phyloP scores from a whole-genome alignment of 805 yeast species.

The Saccharomycopsis vini region DNA sequence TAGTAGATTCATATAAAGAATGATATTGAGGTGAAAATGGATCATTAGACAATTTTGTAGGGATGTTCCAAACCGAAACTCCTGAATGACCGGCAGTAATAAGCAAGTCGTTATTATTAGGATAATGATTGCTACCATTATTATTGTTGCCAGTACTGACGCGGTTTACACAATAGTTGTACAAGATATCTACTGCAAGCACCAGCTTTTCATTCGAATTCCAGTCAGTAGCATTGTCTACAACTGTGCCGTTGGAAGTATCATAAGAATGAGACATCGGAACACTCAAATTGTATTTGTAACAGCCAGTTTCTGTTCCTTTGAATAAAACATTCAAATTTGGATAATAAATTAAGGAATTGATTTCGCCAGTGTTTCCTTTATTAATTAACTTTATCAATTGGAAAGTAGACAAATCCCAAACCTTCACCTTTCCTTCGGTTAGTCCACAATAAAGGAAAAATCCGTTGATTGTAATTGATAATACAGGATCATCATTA shows the following conservation, averaged over 20 bases:
- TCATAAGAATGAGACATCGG: background rate
- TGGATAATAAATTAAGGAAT: constrained; percentile 47
- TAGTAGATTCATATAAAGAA: background rate
- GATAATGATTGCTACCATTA: background rate
- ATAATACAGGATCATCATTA: constrained; percentile 62
- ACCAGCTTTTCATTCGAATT: constrained; percentile 30
- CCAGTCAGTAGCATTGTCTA: constrained; percentile 67
- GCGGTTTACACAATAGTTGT: too few relatives aligned
- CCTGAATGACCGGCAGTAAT: constrained; percentile 18
- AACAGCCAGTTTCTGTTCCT: constrained; percentile 29
- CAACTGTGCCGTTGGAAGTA: constrained; percentile 31
- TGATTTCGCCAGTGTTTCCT: constrained; percentile 41
- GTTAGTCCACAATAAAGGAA: constrained; percentile 78
- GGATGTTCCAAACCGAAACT: constrained; percentile 17
- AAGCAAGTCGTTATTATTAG: constrained; percentile 9
- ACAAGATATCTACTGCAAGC: constrained; percentile 19
- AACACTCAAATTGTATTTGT: constrained; percentile 7
- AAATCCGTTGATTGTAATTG: constrained; percentile 54
- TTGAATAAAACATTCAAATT: constrained; percentile 46
- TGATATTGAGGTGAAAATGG: background rate
- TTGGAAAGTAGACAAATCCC: constrained; percentile 84
- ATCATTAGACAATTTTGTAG: constrained; percentile 2
- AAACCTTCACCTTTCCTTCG: constrained; percentile 65
- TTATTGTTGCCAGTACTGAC: too few relatives aligned
- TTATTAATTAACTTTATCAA: constrained; percentile 38